A percentile compares a stretch with the other conserved stretches of the same genome.
phyloP scores from a whole-genome alignment of 169 alveolate genomes.

The Plasmodium gonderi region DNA sequence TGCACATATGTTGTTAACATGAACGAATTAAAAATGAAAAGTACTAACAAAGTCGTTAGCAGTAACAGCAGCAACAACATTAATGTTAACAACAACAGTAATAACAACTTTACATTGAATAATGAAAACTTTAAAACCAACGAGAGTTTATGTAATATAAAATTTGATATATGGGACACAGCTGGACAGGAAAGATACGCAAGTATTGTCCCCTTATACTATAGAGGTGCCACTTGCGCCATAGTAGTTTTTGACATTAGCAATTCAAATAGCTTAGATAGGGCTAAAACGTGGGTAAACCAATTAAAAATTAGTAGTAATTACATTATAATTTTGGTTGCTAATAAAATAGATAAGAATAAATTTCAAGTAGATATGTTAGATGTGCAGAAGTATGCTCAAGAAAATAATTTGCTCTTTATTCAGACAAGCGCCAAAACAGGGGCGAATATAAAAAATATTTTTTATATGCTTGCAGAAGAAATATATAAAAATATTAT shows the following conservation, averaged over 20 bases:
- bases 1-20: conserved; percentile 84
- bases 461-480: conserved; percentile 82
- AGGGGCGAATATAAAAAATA: conserved; percentile 80
- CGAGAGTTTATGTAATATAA: conserved; percentile 77
- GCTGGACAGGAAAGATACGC: conserved; percentile 94
- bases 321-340: conserved; percentile 82
- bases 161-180: conserved; percentile 93
- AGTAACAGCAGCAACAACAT: neutral
- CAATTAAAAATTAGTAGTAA: conserved; percentile 81
- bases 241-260: conserved; percentile 90
- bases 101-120: conserved; percentile 5
- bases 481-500: conserved; percentile 69
- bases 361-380: conserved; percentile 79
- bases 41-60: conserved; percentile 1
- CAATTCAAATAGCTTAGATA: conserved; percentile 84
- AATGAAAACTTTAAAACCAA: conserved; percentile 13
- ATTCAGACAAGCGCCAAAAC: conserved; percentile 88
- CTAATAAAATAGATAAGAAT: conserved; percentile 82
- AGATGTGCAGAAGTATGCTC: conserved; percentile 82
- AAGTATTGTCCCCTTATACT: conserved; percentile 89
- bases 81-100: neutral
- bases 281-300: conserved; percentile 89
- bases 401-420: conserved; percentile 78
- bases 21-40: conserved; percentile 56
- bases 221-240: conserved; percentile 92